phyloP scores from a whole-genome alignment of 768 basidiomycete genomes.

The Pulveroboletus sp. region DNA sequence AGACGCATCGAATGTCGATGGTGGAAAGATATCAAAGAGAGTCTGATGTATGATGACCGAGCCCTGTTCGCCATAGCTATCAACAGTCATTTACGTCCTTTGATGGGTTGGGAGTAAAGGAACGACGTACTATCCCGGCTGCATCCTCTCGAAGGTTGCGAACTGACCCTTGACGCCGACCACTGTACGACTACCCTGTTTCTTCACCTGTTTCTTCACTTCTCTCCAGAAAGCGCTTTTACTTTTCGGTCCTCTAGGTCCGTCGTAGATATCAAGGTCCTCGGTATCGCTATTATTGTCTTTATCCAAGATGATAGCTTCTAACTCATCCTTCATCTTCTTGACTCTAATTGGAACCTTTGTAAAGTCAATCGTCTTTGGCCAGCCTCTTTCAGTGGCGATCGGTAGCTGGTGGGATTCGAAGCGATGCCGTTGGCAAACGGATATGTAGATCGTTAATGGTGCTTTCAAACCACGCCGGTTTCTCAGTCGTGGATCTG shows the following conservation, averaged over 20 bases:
- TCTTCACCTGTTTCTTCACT: constrained; percentile 54
- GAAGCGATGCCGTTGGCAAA: constrained; percentile 77
- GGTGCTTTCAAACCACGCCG: constrained; percentile 55
- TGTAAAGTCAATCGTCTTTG: constrained; percentile 63
- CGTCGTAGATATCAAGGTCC: constrained; percentile 5
- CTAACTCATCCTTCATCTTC: constrained; percentile 43
- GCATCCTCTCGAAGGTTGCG: constrained; percentile 71
- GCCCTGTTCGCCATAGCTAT: constrained; percentile 83
- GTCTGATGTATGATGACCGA: constrained; percentile 77
- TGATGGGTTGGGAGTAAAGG: not conserved
- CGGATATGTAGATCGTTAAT: constrained; percentile 51
- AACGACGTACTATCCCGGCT: constrained; percentile 82
- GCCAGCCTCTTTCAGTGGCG: constrained; percentile 72
- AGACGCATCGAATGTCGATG: constrained; percentile 47
- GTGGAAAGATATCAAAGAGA: constrained; percentile 71
- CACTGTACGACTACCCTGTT: constrained; percentile 60
- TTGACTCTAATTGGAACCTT: constrained; percentile 49
- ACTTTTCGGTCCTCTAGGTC: constrained; percentile 27
- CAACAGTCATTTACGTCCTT: not conserved
- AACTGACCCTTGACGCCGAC: constrained; percentile 72
- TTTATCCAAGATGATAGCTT: constrained; percentile 48
- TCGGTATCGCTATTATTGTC: constrained; percentile 23
- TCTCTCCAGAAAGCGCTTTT: constrained; percentile 67
- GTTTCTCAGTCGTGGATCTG: constrained; percentile 65
- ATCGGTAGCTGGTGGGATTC: constrained; percentile 70